These are phyloP conservation scores for Paramecium pentaurelia DNA, from an alignment of 73 alveolate genomes.

Conservation along the genomic window DNA sequence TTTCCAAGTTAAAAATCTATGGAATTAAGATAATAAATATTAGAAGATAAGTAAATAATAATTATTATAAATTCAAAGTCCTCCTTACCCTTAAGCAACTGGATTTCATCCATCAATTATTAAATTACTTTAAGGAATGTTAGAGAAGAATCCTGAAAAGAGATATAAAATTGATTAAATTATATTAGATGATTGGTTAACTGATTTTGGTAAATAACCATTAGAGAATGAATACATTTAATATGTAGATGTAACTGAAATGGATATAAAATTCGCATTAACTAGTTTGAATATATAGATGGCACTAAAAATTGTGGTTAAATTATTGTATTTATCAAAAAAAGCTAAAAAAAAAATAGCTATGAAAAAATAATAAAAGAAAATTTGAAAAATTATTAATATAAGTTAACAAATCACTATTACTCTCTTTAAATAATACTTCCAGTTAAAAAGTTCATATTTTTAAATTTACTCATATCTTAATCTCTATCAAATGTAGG, in stretches of 20 bases:
- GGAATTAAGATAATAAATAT: conserved; percentile 32
- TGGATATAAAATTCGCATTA: background rate
- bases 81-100: background rate
- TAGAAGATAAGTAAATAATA: conserved; percentile 27
- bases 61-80: background rate
- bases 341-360: conserved; percentile 34
- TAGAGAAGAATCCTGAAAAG: conserved; percentile 26
- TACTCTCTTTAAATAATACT: conserved; percentile 40
- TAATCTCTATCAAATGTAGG: conserved; percentile 7
- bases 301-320: conserved; percentile 29
- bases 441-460: conserved; percentile 41
- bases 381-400: background rate
- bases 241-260: conserved; percentile 2
- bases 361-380: background rate
- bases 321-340: background rate
- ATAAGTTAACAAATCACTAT: background rate
- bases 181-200: conserved; percentile 2
- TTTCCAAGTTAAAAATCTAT: conserved; percentile 55
- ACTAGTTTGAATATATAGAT: background rate
- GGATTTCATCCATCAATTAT: background rate
- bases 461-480: background rate
- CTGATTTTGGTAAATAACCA: conserved; percentile 25
- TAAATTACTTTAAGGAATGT: background rate
- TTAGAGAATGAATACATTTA: background rate
- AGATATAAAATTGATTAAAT: background rate